Conservation (phyloP, 345 rosid genomes). For the Lepidium africanum region DNA sequence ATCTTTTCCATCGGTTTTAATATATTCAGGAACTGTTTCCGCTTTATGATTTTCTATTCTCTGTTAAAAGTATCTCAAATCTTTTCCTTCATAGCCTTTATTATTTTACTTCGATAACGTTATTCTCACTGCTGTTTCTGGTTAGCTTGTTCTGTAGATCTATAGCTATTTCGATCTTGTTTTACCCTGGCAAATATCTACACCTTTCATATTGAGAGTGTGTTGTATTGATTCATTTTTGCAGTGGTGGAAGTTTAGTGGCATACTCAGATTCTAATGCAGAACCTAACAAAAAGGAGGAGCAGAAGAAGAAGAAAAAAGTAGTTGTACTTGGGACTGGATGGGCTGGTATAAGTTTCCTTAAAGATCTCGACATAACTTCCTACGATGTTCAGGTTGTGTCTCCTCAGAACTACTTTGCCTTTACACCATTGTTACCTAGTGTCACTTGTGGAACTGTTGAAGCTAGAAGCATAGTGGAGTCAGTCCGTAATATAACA, state of each 20-base stretch:
- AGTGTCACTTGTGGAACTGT: constrained; percentile 98
- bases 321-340: constrained; percentile 95
- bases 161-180: not conserved
- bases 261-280: constrained; percentile 57
- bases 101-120: not conserved
- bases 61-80: not conserved
- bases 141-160: not conserved
- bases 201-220: not conserved
- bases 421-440: constrained; percentile 88
- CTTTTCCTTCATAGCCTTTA: not conserved
- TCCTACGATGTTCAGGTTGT: constrained; percentile 75
- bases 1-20: not conserved
- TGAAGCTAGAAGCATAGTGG: constrained; percentile 92
- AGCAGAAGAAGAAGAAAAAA: constrained; percentile 60
- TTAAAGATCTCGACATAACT: constrained; percentile 70
- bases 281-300: constrained; percentile 29
- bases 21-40: not conserved
- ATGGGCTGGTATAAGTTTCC: constrained; percentile 91
- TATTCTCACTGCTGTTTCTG: not conserved
- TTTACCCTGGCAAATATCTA: not conserved
- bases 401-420: constrained; percentile 93
- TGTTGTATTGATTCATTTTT: not conserved
- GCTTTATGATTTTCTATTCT: not conserved
- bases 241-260: constrained; percentile 67
- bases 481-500: constrained; percentile 80